A percentile compares a stretch with the other conserved stretches of the same genome.
Evolutionary conservation across 148 eudicot species (phyloP).

Genomic region (Rhododendron griersonianum): DNA sequence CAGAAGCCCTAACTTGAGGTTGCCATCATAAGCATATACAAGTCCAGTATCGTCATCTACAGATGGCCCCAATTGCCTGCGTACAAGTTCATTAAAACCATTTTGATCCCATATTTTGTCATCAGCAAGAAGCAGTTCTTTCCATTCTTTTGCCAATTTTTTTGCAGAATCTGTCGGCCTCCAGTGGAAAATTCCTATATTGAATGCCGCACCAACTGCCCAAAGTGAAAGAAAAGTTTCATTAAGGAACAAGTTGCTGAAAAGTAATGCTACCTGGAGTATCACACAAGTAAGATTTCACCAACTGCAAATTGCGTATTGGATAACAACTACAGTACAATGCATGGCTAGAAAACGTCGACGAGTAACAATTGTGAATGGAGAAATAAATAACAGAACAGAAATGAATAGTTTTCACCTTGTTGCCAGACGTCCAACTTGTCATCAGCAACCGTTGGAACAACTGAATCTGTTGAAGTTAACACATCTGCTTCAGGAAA

Average conservation of each 20-base stretch:
- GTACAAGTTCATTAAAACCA: conserved; percentile 82
- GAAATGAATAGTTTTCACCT: conserved; percentile 39
- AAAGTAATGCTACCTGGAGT: not conserved
- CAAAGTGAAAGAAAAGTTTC: conserved; percentile 16
- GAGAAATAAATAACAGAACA: not conserved
- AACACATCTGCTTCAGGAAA: conserved; percentile 95
- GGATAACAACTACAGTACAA: not conserved
- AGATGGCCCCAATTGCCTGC: conserved; percentile 79
- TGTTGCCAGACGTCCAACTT: conserved; percentile 80
- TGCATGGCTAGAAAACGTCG: not conserved
- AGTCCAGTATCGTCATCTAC: conserved; percentile 92
- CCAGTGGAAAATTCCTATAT: conserved; percentile 97
- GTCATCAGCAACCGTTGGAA: conserved; percentile 87
- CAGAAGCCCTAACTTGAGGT: conserved; percentile 84
- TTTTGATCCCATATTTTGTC: conserved; percentile 94
- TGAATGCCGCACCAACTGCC: conserved; percentile 79
- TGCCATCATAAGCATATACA: conserved; percentile 86
- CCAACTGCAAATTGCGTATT: not conserved
- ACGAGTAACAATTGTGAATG: not conserved
- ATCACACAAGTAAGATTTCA: not conserved
- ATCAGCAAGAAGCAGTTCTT: conserved; percentile 81
- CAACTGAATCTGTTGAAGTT: conserved; percentile 89
- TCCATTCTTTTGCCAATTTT: conserved; percentile 93
- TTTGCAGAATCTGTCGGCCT: conserved; percentile 76
- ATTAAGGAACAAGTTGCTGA: not conserved